A percentile compares a stretch with the other conserved stretches of the same genome.
These are phyloP conservation scores for Aspergillus ellipticus DNA, from an alignment of 495 filamentous ascomycete species.

Conservation along the genomic window DNA sequence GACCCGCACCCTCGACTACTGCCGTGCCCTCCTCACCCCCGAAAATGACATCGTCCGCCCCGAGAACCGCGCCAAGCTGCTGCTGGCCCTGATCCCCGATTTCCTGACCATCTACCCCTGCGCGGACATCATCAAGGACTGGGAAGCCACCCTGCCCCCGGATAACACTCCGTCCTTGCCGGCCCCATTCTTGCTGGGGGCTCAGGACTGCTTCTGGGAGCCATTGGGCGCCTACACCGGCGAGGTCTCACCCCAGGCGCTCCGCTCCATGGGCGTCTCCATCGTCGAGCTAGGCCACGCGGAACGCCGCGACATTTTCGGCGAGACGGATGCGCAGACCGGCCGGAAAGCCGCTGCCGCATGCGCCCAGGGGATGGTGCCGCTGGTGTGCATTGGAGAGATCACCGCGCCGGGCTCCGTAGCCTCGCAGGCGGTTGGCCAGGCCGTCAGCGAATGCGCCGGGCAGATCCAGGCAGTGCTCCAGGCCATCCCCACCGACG, in stretches of 20 bases:
- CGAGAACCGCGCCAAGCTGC: conserved; percentile 65
- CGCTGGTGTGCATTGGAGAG: conserved; percentile 80
- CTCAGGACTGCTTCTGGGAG: conserved; percentile 70
- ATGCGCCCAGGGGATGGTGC: conserved; percentile 63
- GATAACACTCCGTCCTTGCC: conserved; percentile 26
- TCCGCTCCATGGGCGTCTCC: conserved; percentile 59
- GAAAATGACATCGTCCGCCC: conserved; percentile 35
- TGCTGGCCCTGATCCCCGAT: conserved; percentile 80
- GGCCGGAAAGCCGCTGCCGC: conserved; percentile 65
- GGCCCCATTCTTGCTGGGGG: conserved; percentile 56
- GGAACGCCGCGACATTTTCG: conserved; percentile 65
- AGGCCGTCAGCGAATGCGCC: conserved; percentile 61
- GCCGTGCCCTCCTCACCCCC: conserved; percentile 51
- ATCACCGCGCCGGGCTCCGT: conserved; percentile 42
- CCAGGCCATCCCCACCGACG: conserved; percentile 49
- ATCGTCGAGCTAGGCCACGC: conserved; percentile 80
- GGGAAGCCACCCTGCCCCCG: conserved; percentile 28
- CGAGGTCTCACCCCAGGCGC: conserved; percentile 64
- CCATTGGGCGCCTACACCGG: conserved; percentile 67
- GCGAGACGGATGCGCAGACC: conserved; percentile 63
- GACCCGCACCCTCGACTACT: conserved; percentile 58
- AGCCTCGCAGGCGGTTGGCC: conserved; percentile 48
- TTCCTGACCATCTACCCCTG: conserved; percentile 63
- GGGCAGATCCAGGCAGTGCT: conserved; percentile 61
- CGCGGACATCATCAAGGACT: conserved; percentile 45